These are phyloP conservation scores for Brassica juncea DNA, from an alignment of 345 rosid species.

Conservation along the genomic window DNA sequence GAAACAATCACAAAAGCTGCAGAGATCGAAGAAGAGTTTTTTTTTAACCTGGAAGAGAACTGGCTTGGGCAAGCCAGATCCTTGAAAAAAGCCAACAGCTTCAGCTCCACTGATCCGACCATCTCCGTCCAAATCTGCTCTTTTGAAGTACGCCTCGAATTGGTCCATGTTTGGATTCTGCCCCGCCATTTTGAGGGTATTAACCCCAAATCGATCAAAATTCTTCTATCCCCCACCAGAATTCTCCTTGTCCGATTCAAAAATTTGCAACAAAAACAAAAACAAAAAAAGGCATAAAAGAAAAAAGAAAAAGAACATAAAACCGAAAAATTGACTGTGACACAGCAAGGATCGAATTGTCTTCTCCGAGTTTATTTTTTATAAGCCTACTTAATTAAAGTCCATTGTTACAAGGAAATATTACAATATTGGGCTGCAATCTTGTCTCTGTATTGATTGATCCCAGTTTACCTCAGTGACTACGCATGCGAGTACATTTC, in stretches of 20 bases:
- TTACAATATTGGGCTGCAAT: not conserved
- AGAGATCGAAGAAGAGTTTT: conserved; percentile 25
- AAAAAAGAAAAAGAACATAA: not conserved
- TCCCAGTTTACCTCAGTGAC: not conserved
- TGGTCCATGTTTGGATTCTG: conserved; percentile 62
- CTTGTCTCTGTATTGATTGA: not conserved
- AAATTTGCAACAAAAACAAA: not conserved
- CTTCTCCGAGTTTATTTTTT: not conserved
- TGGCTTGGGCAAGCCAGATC: conserved; percentile 78
- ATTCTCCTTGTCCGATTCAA: conserved; percentile 34
- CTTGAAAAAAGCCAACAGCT: conserved; percentile 90
- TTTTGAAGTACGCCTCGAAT: conserved; percentile 78
- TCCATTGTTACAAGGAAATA: not conserved
- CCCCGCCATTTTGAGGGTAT: conserved; percentile 47
- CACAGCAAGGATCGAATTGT: conserved; percentile 1
- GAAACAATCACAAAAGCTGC: conserved; percentile 28
- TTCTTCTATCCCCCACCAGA: conserved; percentile 18
- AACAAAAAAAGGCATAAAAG: not conserved
- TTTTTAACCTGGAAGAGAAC: conserved; percentile 78
- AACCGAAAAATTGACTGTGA: conserved; percentile 5
- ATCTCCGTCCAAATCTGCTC: conserved; percentile 97
- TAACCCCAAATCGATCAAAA: conserved; percentile 25
- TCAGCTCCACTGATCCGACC: conserved; percentile 91
- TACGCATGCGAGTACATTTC: not conserved
- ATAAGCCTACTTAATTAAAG: not conserved